Evolutionary conservation across 1,284 basidiomycete genomes (phyloP).

Genomic region (Moniliophthora roreri): DNA sequence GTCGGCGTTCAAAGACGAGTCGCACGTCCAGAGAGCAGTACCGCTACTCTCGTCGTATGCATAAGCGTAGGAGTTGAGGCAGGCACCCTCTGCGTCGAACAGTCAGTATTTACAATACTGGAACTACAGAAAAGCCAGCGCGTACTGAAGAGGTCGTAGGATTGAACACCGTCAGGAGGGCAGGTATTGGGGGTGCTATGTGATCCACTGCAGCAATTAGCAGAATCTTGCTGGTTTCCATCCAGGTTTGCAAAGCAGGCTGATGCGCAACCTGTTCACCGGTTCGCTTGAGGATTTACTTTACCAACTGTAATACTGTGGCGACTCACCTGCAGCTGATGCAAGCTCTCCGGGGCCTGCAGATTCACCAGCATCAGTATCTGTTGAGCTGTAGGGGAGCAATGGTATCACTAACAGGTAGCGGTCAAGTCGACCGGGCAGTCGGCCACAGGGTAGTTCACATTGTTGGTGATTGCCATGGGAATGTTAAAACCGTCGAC

Average conservation of each 20-base stretch:
- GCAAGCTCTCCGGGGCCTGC: neutral
- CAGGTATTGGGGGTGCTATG: constrained; percentile 50
- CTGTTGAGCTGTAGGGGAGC: constrained; percentile 4
- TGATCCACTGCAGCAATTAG: constrained; percentile 58
- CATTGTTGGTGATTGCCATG: constrained; percentile 36
- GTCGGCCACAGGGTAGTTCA: constrained; percentile 34
- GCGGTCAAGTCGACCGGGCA: constrained; percentile 42
- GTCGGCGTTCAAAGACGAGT: constrained; percentile 39
- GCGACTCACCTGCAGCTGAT: too few species aligned
- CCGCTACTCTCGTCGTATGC: constrained; percentile 55
- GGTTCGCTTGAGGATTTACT: constrained; percentile 44
- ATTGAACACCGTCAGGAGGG: constrained; percentile 44
- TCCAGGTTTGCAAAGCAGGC: constrained; percentile 53
- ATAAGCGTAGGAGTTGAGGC: constrained; percentile 57
- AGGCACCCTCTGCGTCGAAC: constrained; percentile 35
- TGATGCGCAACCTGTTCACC: constrained; percentile 55
- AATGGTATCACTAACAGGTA: constrained; percentile 25
- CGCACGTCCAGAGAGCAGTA: constrained; percentile 53
- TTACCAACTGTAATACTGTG: too few species aligned
- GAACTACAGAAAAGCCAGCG: constrained; percentile 6
- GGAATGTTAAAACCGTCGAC: constrained; percentile 48
- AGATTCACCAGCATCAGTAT: neutral
- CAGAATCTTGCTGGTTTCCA: constrained; percentile 43
- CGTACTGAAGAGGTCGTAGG: constrained; percentile 57
- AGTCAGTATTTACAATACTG: neutral